A percentile compares a stretch with the other conserved stretches of the same genome.
phyloP scores from a whole-genome alignment of 805 yeast species.

The Lipomyces yamadae region DNA sequence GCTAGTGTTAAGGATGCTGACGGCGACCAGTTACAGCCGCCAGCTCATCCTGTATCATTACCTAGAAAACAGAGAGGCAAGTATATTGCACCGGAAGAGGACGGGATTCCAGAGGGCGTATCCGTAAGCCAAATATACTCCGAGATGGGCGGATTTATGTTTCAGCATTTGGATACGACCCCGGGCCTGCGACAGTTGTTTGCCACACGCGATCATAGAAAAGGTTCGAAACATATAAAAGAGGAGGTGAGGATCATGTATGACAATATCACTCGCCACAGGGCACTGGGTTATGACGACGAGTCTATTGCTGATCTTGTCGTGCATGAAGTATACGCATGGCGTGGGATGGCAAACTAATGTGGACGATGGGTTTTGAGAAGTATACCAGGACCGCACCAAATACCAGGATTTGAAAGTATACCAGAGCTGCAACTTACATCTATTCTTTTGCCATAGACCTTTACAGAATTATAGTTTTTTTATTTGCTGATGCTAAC shows the following conservation, averaged over 20 bases:
- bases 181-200: neutral
- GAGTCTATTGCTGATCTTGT: neutral
- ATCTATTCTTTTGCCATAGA: neutral
- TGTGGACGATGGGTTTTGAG: neutral
- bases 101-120: neutral
- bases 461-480: too few species aligned
- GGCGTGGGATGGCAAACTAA: neutral
- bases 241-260: neutral
- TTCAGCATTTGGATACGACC: neutral
- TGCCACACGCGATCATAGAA: neutral
- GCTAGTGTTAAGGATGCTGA: neutral
- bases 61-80: neutral
- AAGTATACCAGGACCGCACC: neutral
- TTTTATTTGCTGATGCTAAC: too few species aligned
- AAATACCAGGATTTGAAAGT: too few species aligned
- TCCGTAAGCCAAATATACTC: neutral
- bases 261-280: neutral
- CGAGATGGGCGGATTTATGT: neutral
- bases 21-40: neutral
- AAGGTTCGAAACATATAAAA: neutral
- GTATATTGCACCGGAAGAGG: neutral
- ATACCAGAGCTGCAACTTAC: neutral
- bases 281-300: neutral
- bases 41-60: neutral
- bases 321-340: neutral